Evolutionary conservation across 108 stramenopile species (phyloP).

Genomic region (Nitzschia inconspicua): DNA sequence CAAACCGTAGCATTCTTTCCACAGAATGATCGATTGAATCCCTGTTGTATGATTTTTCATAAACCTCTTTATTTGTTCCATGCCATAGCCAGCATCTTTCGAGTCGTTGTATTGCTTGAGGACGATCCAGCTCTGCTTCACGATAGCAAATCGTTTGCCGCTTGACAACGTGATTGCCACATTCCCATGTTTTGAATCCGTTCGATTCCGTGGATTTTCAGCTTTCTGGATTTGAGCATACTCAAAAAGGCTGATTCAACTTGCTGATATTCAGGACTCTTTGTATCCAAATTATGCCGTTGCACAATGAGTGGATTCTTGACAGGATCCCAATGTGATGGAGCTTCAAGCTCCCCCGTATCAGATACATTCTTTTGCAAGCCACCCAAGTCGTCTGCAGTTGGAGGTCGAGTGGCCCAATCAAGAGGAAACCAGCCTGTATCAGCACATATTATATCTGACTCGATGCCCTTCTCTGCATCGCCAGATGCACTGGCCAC

Average conservation of each 20-base stretch:
- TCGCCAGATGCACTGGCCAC: no score
- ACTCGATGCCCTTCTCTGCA: neutral
- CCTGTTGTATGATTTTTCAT: conserved; percentile 18
- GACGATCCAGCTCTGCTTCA: neutral
- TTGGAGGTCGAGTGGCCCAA: conserved; percentile 9
- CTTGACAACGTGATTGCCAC: conserved; percentile 13
- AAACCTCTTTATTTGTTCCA: conserved; percentile 5
- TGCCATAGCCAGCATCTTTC: conserved; percentile 21
- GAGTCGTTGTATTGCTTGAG: neutral
- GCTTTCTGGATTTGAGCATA: neutral
- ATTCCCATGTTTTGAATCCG: conserved; percentile 18
- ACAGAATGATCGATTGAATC: conserved; percentile 22
- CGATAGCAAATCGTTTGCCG: conserved; percentile 6
- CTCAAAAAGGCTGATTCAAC: neutral
- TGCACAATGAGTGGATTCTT: conserved; percentile 7
- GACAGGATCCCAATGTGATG: neutral
- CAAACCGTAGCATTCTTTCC: conserved; percentile 20
- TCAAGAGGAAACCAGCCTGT: conserved; percentile 18
- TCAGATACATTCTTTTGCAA: conserved; percentile 10
- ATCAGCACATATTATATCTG: no score
- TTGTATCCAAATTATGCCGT: neutral
- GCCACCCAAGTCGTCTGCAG: conserved; percentile 1
- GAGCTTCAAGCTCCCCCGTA: conserved; percentile 1
- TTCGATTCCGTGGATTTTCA: neutral
- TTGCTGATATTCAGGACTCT: neutral